Base-by-base conservation (phyloP, 257 asterid species). In the Gentiana straminea region DNA sequence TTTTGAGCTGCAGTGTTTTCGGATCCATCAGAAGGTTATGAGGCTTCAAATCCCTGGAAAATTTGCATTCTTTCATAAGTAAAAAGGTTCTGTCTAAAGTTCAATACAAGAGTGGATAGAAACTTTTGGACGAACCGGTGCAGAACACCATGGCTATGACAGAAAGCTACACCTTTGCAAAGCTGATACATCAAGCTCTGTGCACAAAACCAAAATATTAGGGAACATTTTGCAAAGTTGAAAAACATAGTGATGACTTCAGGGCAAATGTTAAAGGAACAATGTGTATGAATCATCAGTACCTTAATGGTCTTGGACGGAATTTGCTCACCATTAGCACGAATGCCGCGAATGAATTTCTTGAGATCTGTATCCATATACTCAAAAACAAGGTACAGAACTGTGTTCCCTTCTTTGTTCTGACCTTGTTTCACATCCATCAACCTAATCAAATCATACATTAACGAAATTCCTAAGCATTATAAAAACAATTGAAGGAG, bases 11-110 rank as follows among this genome's bases (percentile, higher is more conserved):
- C 91, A 82, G 68, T 1, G 95, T 83, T 78, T 88, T 82, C n/a
- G 80, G 93, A 71, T 88, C 99, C 99, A 92, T 83, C 84, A 88
- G 57, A 50, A 91, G 90, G 71, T 91, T 91, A 79, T 91, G 98
- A 34, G 96, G 98, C 74, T 91, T 91, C 54, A 91, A 82, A 80
- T 91, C 98, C 85, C 98, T 91, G 65, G 46, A 10, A 7, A 41
- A 5, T 7, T 5, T 10, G 9, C 10, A 10, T 41, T 4, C 46
- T 5, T 41, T 41, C 45, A 39, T 4, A 39, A 39, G 45, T 39
- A 4, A 39, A 39, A 4, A 5, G 7, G 5, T 39, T 2, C 8
- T 8, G 45, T 39, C 8, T 0, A 2, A 3, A 41, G 9, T 5
- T 10, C 9, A 41, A 41, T 4, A 5, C 24, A 32, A 60, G 3